These are phyloP conservation scores for Torulaspora quercuum DNA, from an alignment of 805 yeast species.

Conservation along the genomic window DNA sequence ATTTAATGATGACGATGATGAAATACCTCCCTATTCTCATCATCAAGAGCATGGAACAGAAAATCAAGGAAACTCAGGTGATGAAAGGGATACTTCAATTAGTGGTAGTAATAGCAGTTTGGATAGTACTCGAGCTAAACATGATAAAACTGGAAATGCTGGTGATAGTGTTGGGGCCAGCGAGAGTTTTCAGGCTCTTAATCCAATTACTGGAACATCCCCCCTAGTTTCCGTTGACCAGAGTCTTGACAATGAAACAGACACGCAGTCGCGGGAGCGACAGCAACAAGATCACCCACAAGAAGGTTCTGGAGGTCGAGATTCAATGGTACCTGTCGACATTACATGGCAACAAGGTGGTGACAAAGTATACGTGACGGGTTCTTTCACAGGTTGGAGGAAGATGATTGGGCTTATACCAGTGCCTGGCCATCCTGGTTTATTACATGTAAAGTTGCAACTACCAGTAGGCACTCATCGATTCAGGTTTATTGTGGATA, in stretches of 20 bases:
- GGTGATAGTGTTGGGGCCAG: slow-evolving; percentile 1
- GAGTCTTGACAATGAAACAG: not conserved
- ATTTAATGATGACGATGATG: slow-evolving; percentile 62
- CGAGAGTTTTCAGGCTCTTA: not conserved
- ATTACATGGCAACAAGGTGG: slow-evolving; percentile 98
- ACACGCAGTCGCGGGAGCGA: slow-evolving; percentile 1
- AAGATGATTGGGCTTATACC: slow-evolving; percentile 85
- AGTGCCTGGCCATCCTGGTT: slow-evolving; percentile 34
- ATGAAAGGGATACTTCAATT: slow-evolving; percentile 1
- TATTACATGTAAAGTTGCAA: slow-evolving; percentile 64
- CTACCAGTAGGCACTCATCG: slow-evolving; percentile 90
- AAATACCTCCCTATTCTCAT: slow-evolving; percentile 14
- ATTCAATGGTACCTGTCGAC: slow-evolving; percentile 50
- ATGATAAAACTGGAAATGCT: not conserved
- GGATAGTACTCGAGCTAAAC: slow-evolving; percentile 1
- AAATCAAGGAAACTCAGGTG: slow-evolving; percentile 8
- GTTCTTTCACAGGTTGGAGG: slow-evolving; percentile 97
- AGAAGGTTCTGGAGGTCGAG: slow-evolving; percentile 9
- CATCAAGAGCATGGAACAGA: slow-evolving; percentile 13
- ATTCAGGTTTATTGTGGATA: slow-evolving; percentile 89
- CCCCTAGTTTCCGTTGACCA: slow-evolving; percentile 1
- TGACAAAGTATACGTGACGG: slow-evolving; percentile 88
- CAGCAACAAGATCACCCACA: slow-evolving; percentile 10
- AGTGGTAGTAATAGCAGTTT: slow-evolving; percentile 6
- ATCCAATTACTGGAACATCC: slow-evolving; percentile 2